These are phyloP conservation scores for Candida odintsovae DNA, from an alignment of 805 yeast genomes.

Conservation along the genomic window DNA sequence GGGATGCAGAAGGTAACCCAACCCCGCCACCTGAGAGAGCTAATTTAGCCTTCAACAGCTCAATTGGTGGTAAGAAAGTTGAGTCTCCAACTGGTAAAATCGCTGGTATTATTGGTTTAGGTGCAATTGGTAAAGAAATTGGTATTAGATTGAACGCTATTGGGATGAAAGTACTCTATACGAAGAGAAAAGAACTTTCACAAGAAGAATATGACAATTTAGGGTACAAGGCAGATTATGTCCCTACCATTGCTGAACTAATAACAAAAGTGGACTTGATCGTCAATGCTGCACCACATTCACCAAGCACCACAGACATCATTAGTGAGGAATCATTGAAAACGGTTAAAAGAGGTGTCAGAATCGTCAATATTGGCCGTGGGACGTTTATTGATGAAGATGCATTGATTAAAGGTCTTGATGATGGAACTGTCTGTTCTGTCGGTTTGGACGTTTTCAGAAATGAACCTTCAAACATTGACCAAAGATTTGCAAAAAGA, in stretches of 20 bases:
- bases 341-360: conserved; percentile 44
- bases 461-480: conserved; percentile 49
- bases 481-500: conserved; percentile 45
- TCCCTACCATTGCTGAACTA: conserved; percentile 38
- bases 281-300: conserved; percentile 63
- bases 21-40: conserved; percentile 26
- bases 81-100: conserved; percentile 51
- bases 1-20: conserved; percentile 30
- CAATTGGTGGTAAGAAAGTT: conserved; percentile 39
- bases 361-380: conserved; percentile 72
- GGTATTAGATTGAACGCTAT: conserved; percentile 49
- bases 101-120: conserved; percentile 68
- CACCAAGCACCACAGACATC: conserved; percentile 49
- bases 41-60: conserved; percentile 36
- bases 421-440: conserved; percentile 52
- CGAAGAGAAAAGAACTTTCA: conserved; percentile 45
- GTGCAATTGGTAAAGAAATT: conserved; percentile 64
- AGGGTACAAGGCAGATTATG: conserved; percentile 41
- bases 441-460: conserved; percentile 74
- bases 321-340: conserved; percentile 43
- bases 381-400: conserved; percentile 64
- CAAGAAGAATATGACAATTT: conserved; percentile 30
- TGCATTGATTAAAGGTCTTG: conserved; percentile 56
- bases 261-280: conserved; percentile 45
- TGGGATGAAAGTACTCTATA: conserved; percentile 61